phyloP scores from a whole-genome alignment of 176 grass and related monocot genomes.

The Leersia perrieri region DNA sequence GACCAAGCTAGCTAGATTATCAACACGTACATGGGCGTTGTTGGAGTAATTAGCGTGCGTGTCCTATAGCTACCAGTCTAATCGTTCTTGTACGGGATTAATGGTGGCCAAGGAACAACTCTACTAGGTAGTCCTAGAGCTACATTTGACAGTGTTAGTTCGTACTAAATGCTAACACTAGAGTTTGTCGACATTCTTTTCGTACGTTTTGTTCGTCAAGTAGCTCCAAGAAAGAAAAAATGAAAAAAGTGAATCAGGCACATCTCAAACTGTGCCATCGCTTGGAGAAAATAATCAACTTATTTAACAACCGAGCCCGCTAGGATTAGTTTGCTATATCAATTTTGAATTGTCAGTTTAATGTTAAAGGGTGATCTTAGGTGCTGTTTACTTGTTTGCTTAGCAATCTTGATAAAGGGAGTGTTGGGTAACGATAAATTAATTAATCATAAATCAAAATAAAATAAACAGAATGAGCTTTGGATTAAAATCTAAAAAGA shows the following conservation, averaged over 20 bases:
- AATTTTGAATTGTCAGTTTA: too few relatives aligned
- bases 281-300: background rate
- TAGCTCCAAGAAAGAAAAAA: background rate
- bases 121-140: background rate
- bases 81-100: conserved; percentile 5
- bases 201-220: background rate
- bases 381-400: too few relatives aligned
- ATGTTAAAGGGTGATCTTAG: too few relatives aligned
- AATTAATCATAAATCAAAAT: too few relatives aligned
- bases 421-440: too few relatives aligned
- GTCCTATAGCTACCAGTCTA: background rate
- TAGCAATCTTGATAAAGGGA: too few relatives aligned
- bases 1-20: background rate
- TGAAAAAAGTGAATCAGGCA: background rate
- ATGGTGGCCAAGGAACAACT: background rate
- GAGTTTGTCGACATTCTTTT: background rate
- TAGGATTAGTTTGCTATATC: too few relatives aligned
- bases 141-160: background rate
- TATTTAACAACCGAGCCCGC: too few relatives aligned
- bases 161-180: background rate
- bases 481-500: too few relatives aligned
- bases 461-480: too few relatives aligned
- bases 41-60: conserved; percentile 2
- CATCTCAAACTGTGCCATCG: background rate
- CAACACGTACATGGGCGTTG: conserved; percentile 24